phyloP scores from a whole-genome alignment of 2,329 filamentous ascomycete species.

The Coniochaeta pulveracea region DNA sequence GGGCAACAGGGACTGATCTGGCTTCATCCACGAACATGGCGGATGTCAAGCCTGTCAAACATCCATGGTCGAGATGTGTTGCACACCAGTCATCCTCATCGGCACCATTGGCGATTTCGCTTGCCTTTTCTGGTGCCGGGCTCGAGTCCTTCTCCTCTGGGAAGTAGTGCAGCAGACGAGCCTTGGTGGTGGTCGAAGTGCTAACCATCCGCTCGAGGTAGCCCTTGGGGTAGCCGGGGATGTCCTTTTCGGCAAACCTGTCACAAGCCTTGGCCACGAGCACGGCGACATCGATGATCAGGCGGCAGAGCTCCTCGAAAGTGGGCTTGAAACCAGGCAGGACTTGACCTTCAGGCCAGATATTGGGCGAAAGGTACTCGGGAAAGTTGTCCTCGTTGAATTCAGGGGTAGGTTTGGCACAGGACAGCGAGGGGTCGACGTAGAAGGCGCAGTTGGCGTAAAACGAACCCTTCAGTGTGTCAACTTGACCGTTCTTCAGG shows the following conservation, averaged over 20 bases:
- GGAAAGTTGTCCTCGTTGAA: conserved; percentile 57
- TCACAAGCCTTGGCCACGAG: conserved; percentile 88
- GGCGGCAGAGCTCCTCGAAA: conserved; percentile 63
- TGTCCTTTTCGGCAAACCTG: conserved; percentile 68
- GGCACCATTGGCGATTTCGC: conserved; percentile 19
- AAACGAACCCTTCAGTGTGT: conserved; percentile 73
- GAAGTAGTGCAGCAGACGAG: conserved; percentile 86
- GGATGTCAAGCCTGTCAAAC: conserved; percentile 83
- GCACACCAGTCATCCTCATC: conserved; percentile 89
- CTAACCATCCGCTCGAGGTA: conserved; percentile 83
- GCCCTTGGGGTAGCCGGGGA: conserved; percentile 61
- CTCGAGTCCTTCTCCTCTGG: conserved; percentile 38
- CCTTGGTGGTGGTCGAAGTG: conserved; percentile 81
- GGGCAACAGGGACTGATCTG: conserved; percentile 16
- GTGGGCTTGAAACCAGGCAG: conserved; percentile 66
- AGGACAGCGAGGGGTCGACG: conserved; percentile 49
- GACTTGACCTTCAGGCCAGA: conserved; percentile 64
- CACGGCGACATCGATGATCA: conserved; percentile 84
- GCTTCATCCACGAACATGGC: conserved; percentile 92
- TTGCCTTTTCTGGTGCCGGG: conserved; percentile 15
- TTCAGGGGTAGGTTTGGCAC: conserved; percentile 45
- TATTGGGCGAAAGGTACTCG: conserved; percentile 81
- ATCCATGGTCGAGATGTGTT: conserved; percentile 83
- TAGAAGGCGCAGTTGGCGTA: conserved; percentile 79
- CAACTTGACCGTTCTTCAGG: conserved; percentile 64